Conservation (phyloP, 2,329 filamentous ascomycete genomes). For the Chrysoporthe cubensis region DNA sequence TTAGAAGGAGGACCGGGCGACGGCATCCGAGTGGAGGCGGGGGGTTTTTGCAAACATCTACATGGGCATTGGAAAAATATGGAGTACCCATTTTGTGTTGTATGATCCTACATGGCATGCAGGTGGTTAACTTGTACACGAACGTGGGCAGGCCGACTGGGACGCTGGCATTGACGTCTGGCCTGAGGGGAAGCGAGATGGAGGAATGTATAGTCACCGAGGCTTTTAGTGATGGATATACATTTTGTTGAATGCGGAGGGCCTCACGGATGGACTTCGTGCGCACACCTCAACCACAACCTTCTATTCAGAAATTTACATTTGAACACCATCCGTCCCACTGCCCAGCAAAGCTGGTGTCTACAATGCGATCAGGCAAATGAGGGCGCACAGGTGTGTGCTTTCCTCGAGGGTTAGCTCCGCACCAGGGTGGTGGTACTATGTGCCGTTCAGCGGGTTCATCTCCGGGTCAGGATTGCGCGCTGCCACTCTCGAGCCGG, state of each 20-base stretch:
- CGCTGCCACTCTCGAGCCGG: background rate
- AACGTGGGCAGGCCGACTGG: background rate
- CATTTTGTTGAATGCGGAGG: background rate
- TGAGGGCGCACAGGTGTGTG: background rate
- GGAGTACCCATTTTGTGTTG: background rate
- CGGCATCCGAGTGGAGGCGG: background rate
- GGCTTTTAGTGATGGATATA: conserved; percentile 5
- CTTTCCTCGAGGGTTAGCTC: background rate
- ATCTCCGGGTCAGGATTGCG: background rate
- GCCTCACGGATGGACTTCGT: background rate
- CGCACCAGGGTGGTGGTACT: background rate
- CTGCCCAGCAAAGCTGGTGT: background rate
- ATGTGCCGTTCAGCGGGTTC: background rate
- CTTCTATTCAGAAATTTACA: background rate
- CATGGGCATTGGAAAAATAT: conserved; percentile 4
- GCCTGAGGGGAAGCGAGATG: background rate
- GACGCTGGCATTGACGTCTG: background rate
- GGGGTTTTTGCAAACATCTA: background rate
- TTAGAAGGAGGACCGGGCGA: conserved; percentile 3
- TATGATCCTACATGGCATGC: background rate
- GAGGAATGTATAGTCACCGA: background rate
- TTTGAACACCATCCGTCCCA: background rate
- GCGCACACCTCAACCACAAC: background rate
- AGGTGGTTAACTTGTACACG: background rate
- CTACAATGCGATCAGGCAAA: background rate